Conservation (phyloP, 2,329 filamentous ascomycete species). For the Mariannaea sp. region DNA sequence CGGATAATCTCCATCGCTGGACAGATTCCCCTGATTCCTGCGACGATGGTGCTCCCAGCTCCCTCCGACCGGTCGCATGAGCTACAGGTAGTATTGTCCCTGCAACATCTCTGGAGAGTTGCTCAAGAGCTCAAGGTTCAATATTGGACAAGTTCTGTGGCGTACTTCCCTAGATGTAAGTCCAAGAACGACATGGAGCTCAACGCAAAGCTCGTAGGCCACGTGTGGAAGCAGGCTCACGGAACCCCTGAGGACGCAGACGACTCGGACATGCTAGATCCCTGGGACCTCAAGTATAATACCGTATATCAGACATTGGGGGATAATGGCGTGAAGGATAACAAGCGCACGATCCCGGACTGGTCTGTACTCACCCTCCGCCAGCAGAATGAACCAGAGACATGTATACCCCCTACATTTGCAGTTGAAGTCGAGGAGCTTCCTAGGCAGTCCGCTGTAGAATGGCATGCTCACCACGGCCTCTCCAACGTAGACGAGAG, state of each 20-base stretch:
- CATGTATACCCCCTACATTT: conserved; percentile 68
- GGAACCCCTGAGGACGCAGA: conserved; percentile 52
- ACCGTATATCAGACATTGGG: conserved; percentile 51
- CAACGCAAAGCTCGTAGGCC: conserved; percentile 50
- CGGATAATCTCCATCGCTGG: conserved; percentile 73
- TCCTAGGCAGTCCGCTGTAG: conserved; percentile 73
- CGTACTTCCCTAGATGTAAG: conserved; percentile 63
- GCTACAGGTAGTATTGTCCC: conserved; percentile 69
- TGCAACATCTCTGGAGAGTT: conserved; percentile 91
- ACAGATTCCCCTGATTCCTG: conserved; percentile 86
- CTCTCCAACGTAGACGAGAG: conserved; percentile 45
- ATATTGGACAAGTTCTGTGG: conserved; percentile 77
- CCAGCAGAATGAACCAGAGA: conserved; percentile 43
- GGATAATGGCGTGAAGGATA: conserved; percentile 31
- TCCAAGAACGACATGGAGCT: conserved; percentile 36
- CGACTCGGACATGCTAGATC: conserved; percentile 60
- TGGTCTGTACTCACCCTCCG: conserved; percentile 51
- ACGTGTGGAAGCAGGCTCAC: conserved; percentile 56
- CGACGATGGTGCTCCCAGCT: conserved; percentile 69
- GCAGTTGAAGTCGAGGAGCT: conserved; percentile 76
- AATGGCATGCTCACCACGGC: conserved; percentile 80
- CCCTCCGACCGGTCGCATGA: conserved; percentile 48
- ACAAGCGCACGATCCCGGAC: conserved; percentile 51
- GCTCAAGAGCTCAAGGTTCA: conserved; percentile 71
- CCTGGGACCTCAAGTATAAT: conserved; percentile 71